phyloP scores from a whole-genome alignment of 441 rosid genomes.

The Raphanus hybrid region DNA sequence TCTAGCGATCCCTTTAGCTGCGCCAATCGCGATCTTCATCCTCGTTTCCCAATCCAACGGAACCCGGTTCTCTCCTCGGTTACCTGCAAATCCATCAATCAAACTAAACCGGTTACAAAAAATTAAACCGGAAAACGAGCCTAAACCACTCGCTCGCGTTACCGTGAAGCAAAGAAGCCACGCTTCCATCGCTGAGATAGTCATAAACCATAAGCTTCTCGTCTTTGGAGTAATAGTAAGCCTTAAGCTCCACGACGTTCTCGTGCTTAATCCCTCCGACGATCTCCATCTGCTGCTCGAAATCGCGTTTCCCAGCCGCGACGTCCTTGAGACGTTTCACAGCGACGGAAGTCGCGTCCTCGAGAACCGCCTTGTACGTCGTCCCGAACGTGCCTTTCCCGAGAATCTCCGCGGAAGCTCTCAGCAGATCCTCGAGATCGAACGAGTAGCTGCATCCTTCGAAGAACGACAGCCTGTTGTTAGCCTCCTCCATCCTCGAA shows the following conservation, averaged over 20 bases:
- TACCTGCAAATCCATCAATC: conserved; percentile 51
- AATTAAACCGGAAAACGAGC: not conserved
- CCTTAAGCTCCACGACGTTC: conserved; percentile 85
- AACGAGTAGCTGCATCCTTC: conserved; percentile 82
- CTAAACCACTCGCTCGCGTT: not conserved
- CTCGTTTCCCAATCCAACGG: conserved; percentile 86
- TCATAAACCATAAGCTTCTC: conserved; percentile 96
- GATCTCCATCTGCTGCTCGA: conserved; percentile 92
- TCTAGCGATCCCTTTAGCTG: conserved; percentile 80
- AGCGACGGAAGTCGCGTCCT: conserved; percentile 83
- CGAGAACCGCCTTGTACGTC: conserved; percentile 84
- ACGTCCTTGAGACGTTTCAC: conserved; percentile 94
- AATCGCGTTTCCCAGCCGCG: conserved; percentile 78
- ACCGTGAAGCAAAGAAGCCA: conserved; percentile 81
- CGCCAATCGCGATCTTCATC: conserved; percentile 74
- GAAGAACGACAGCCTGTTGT: conserved; percentile 74
- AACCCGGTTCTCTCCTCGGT: conserved; percentile 65
- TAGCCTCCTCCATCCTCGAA: conserved; percentile 64
- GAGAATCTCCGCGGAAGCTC: conserved; percentile 93
- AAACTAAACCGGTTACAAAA: conserved; percentile 8
- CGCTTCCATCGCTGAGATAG: conserved; percentile 69
- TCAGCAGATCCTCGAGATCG: conserved; percentile 85
- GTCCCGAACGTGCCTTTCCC: conserved; percentile 93
- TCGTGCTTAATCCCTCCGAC: conserved; percentile 82
- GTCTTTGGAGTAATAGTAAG: conserved; percentile 90